Base-by-base conservation (phyloP, 495 filamentous ascomycete genomes). In the Staphylotrichum tortipilum region DNA sequence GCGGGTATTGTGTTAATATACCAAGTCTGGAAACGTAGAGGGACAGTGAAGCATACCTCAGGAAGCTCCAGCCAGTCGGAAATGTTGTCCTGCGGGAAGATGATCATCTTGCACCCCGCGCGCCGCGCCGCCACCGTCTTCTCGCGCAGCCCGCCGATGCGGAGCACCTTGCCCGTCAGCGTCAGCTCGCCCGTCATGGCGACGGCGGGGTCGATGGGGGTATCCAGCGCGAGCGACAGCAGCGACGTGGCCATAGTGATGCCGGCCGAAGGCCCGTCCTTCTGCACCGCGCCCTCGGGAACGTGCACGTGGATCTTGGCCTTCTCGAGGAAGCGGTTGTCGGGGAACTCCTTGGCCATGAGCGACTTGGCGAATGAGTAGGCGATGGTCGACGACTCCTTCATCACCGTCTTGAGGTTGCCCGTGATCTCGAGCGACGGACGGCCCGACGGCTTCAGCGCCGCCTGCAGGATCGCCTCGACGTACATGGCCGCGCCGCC, bases 141-240 rank as follows among this genome's bases (percentile, higher is more conserved):
- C 77, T 99, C 94, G 48, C 94, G 76, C 58, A 99, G 70, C 0
- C 94, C 94, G 22, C 94, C 94, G 70, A 99, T 99, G 58, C 94
- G 78, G 47, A 99, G 71, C 6, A 99, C 91, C 69, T 97, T 97
- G 24, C 94, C 94, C 18, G 94, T 99, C 43, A 99, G 86, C 0
- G 94, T 99, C 56, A 99, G 70, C 70, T 99, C 94, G 55, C 94
- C 94, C 18, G 94, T 99, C 94, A 99, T 99, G 41, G 94, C 91
- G 60, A 97, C 82, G 22, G 87, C 88, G 3, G 88, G 85, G 60
- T 91, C 79, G 33, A 99, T 71, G 22, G 82, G 75, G 51, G 78
- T 74, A 48, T 94, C 81, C 52, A 97, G 62, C 21, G 87, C 90
- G 60, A 97, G 72, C 38, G 83, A 88, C 30, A 99, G 70, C 55